These are phyloP conservation scores for Podila epigama DNA, from an alignment of 192 early-diverging fungal genomes.

Conservation along the genomic window DNA sequence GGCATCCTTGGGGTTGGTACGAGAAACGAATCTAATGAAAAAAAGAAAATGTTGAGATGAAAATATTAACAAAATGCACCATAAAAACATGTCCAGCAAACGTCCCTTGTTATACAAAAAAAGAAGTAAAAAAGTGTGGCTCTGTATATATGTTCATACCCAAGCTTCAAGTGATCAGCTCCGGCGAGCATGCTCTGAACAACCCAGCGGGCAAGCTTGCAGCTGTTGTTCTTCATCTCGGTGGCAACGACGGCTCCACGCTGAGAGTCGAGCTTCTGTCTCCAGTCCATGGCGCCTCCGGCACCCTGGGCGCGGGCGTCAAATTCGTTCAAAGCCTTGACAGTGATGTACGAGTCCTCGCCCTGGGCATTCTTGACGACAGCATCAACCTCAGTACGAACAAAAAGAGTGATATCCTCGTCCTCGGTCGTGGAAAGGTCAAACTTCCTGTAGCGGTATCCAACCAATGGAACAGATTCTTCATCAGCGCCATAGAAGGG, in stretches of 20 bases:
- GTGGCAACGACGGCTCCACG: constrained; percentile 96
- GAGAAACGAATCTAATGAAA: constrained; percentile 69
- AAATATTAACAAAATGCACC: too few relatives aligned
- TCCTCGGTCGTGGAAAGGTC: constrained; percentile 71
- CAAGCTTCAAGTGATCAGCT: constrained; percentile 91
- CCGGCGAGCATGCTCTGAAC: constrained; percentile 88
- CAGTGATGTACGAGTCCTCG: constrained; percentile 64
- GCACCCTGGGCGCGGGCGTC: constrained; percentile 84
- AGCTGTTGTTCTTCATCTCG: constrained; percentile 97
- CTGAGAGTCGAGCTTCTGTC: constrained; percentile 91
- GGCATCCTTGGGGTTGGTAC: constrained; percentile 79
- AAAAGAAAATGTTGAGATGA: not conserved
- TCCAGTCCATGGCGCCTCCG: constrained; percentile 93
- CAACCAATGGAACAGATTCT: constrained; percentile 64
- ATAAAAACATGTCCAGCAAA: too few relatives aligned
- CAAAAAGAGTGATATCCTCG: constrained; percentile 74
- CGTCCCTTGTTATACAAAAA: too few relatives aligned
- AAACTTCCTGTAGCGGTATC: constrained; percentile 91
- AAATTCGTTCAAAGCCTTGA: constrained; percentile 93
- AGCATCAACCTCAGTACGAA: constrained; percentile 92
- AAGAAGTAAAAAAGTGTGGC: too few relatives aligned
- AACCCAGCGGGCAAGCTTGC: constrained; percentile 96
- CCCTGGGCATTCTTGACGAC: constrained; percentile 61
- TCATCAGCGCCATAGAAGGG: constrained; percentile 72
- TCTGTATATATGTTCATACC: constrained; percentile 55